These are phyloP conservation scores for Backusella sp. DNA, from an alignment of 192 early-diverging fungal genomes.

Conservation along the genomic window DNA sequence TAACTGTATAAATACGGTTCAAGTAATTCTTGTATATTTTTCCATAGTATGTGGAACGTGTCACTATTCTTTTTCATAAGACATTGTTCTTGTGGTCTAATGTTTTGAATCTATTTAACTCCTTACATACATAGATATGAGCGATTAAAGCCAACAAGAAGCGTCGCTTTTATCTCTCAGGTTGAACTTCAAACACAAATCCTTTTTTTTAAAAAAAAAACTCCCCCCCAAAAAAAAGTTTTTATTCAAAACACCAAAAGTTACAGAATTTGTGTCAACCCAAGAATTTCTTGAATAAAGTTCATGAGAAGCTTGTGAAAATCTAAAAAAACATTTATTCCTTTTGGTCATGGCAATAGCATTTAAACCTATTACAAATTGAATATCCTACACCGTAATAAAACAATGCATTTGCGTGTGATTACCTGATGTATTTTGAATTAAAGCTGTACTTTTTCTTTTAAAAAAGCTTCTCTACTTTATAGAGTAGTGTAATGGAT, in stretches of 20 bases:
- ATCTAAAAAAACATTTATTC: not conserved
- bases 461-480: no score
- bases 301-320: not conserved
- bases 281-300: not conserved
- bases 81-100: constrained; percentile 6
- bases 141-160: not conserved
- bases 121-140: not conserved
- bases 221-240: not conserved
- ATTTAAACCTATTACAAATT: not conserved
- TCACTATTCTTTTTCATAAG: not conserved
- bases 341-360: not conserved
- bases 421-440: no score
- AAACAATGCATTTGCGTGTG: not conserved
- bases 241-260: not conserved
- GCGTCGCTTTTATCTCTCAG: not conserved
- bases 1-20: not conserved
- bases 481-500: no score
- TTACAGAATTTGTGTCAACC: not conserved
- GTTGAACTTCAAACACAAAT: not conserved
- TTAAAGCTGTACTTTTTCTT: no score
- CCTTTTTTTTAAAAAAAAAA: not conserved
- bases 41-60: not conserved
- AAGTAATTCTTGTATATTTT: not conserved
- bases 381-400: not conserved
- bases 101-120: not conserved